These are phyloP conservation scores for Mytilinidion resinicola DNA, from an alignment of 495 filamentous ascomycete genomes.

Conservation along the genomic window DNA sequence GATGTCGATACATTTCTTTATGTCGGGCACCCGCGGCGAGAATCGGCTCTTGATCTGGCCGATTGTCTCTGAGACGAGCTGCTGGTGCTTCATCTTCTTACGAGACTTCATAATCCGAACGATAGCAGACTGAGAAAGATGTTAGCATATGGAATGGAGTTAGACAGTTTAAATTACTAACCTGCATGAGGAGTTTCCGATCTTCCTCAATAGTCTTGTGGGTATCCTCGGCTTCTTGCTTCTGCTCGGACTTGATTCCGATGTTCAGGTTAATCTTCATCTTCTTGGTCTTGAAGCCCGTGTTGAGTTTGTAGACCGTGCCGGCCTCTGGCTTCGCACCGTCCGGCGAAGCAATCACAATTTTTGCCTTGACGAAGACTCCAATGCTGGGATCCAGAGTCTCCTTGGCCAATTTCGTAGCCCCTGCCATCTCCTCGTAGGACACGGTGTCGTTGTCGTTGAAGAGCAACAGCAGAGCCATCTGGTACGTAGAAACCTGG, in stretches of 20 bases:
- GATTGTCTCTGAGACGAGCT: constrained; percentile 90
- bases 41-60: constrained; percentile 92
- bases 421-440: constrained; percentile 79
- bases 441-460: constrained; percentile 81
- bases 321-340: constrained; percentile 68
- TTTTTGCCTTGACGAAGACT: constrained; percentile 85
- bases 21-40: constrained; percentile 83
- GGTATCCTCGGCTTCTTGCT: constrained; percentile 91
- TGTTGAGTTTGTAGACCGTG: constrained; percentile 73
- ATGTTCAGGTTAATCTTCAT: constrained; percentile 94
- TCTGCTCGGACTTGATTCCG: constrained; percentile 86
- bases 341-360: constrained; percentile 63
- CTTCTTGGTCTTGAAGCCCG: constrained; percentile 96
- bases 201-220: constrained; percentile 99
- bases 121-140: constrained; percentile 71
- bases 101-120: constrained; percentile 99
- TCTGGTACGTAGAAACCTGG: constrained; percentile 94
- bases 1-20: constrained; percentile 99
- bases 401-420: constrained; percentile 71
- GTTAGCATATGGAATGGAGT: not conserved
- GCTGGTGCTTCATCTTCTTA: constrained; percentile 95
- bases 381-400: constrained; percentile 76
- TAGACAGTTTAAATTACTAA: constrained; percentile 43
- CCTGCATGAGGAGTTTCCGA: constrained; percentile 91
- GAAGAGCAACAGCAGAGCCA: constrained; percentile 94